Base-by-base conservation (phyloP, 441 rosid genomes). In the Populus tomentosa region DNA sequence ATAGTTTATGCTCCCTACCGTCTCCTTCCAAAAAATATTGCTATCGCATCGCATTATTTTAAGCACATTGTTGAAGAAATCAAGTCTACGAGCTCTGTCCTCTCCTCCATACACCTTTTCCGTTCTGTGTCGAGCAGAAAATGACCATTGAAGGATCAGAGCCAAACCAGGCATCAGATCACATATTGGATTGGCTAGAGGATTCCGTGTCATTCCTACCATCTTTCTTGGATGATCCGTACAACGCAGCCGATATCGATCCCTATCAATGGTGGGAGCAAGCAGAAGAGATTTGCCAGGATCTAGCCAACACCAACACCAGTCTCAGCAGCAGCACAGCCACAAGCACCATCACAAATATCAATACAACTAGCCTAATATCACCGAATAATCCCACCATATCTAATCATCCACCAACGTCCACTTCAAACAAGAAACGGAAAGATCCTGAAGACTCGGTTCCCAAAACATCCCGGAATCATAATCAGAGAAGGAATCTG, bases 101-200 rank as follows among this genome's bases (percentile, higher is more conserved):
- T 64, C 75, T 53, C 10, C 33, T 14, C 66, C 65, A 42, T 62
- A 50, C 59, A 50, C 35, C 23, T 11, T 18, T 23, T 21, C 56
- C 66, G 16, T 21, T 28, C 23, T 38, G 20, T 11, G 30, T 50
- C 72, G 28, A 30, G 46, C 46, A 61, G 65, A 78, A 59, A 46
- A 92, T 90, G 98, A 85, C 85, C 36, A 71, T 85, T 42, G 94
- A 84, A 79, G 95, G 85, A 81, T 74, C 89, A 23, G 93, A 91
- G 71, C 83, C 91, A 46, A 88, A 80, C 70, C 86, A 87, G 7
- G 73, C 82, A 72, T 72, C 85, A 5, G 93, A 90, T 83, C 90
- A 84, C 70, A 70, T 88, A 82, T 66, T 88, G 69, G 90, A 90
- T 73, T 90, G 95, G 95, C 76, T 89, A 2, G 94, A 82, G 64